Evolutionary conservation across 371 early-diverging fungal genomes (phyloP), one percentile per base, ranked within the genome.

Genomic region (Apophysomyces ossiformis): DNA sequence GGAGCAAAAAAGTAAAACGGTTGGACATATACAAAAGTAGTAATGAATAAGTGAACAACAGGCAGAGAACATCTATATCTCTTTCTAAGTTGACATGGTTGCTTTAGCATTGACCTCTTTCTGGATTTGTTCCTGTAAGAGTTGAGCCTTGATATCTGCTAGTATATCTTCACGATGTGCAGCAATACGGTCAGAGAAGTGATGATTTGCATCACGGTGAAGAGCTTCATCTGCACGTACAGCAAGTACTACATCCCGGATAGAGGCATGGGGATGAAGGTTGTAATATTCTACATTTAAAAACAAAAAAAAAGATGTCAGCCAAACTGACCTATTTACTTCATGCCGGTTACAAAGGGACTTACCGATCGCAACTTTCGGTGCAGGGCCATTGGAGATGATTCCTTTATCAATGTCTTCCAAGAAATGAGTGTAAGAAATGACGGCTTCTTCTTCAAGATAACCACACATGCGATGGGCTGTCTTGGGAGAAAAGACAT

Each of bases 201-300:
- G 86, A 69, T 97, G 98, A 84, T 99, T 99, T 11, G 94, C 90
- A 64, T 98, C 96, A 65, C 97, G 86, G 70, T 99, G 99, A n/a
- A 91, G 79, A 5, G 92, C 95, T 74, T 99, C 99, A 69, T 99
- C 99, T 5, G 96, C 92, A n/a, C 99, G 85, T 9, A 99, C 90
- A 35, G 96, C 97, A 18, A 93, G 73, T n/a, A 96, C 95, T 7
- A 97, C 93, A 62, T 99, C 98, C 15, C 93, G 85, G 47, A 99
- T 71, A 4, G 90, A 92, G 2, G 99, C 96, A 13, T 85, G 70
- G 0, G 92, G 85, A 12, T 85, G 85, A 37, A 99, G 78, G 47
- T 94, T 89, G 93, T 96, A 99, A 72, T 99, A 99, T 41, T 93
- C 91, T 50, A 21, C 21, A n/a, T 9, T 50, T 21, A 8, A 50